Evolutionary conservation across 2,329 filamentous ascomycete genomes (phyloP).

Genomic region (Phoma sp.): DNA sequence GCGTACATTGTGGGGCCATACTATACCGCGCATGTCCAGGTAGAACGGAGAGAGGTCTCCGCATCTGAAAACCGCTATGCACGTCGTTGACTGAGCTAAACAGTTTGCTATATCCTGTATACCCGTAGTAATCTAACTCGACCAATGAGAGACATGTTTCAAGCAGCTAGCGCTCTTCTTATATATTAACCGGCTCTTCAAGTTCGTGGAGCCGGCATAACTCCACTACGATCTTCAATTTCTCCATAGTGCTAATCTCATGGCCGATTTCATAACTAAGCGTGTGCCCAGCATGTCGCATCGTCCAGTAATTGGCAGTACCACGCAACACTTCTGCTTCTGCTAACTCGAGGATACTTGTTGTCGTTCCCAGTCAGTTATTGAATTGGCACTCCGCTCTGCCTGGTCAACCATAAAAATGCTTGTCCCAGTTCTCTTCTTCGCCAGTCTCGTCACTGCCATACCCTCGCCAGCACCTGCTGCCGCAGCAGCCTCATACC

Average conservation of each 20-base stretch:
- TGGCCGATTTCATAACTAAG: neutral
- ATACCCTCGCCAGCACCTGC: slow-evolving; percentile 5
- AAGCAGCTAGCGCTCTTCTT: neutral
- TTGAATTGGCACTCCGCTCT: too few relatives aligned
- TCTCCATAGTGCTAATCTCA: slow-evolving; percentile 6
- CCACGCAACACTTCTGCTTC: neutral
- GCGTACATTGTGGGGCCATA: neutral
- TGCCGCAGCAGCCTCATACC: slow-evolving; percentile 8
- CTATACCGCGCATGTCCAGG: neutral
- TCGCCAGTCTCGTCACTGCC: slow-evolving; percentile 5
- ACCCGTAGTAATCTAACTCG: slow-evolving; percentile 3
- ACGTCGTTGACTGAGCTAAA: neutral
- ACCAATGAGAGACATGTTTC: slow-evolving; percentile 1
- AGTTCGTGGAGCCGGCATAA: neutral
- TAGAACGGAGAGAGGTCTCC: slow-evolving; percentile 5
- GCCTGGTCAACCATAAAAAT: neutral
- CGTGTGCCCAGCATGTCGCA: neutral
- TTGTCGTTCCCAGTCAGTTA: too few relatives aligned
- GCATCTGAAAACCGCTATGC: neutral
- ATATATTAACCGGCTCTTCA: slow-evolving; percentile 9
- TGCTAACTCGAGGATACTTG: neutral
- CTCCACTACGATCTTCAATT: neutral
- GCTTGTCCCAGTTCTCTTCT: slow-evolving; percentile 3
- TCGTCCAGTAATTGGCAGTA: neutral
- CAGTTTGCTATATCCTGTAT: slow-evolving; percentile 4